Evolutionary conservation across 805 yeast genomes (phyloP), one percentile per base, ranked within the genome.

Genomic region (Metschnikowia cerradonensis): DNA sequence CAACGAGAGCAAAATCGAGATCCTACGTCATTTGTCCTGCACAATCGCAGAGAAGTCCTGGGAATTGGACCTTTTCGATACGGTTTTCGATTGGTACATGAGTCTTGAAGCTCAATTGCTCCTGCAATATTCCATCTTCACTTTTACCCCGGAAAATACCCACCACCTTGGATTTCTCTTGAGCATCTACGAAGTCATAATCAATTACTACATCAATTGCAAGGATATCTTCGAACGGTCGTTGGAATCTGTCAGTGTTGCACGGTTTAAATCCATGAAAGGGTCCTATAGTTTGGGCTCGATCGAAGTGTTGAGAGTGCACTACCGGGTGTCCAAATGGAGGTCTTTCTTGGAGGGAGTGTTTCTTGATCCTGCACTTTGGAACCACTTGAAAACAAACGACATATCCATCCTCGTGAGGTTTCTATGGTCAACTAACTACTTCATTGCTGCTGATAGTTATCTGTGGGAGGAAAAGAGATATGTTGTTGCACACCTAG

Each of bases 251-350:
- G 60, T 55, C 14, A 36, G 62, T 8, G 62, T 53, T 20, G 50
- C 51, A 11, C 42, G 42, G 17, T 35, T 15, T 8, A 57, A 55
- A 33, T 44, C 53, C 2, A 39, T 48, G 32, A 71, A 56, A 62
- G 62, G 55, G 3, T 50, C 48, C 6, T 52, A 67, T 22, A 71
- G 66, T 48, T 76, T 72, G 3, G 51, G 72, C 2, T 70, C 72
- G n/a, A 60, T 72, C 3, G 70, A 67, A 13, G 67, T 76, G 42
- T 63, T 67, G 17, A 66, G 68, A 34, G 48, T 82, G 0, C 67
- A 68, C 6, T 73, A 68, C 20, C 71, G 81, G 49, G 61, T 84
- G 4, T 59, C 64, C 2, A 69, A 74, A 40, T 86, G 91, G 91
- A 51, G 26, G 33, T 23, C 40, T 8, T 36, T 44, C 23, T 17